Evolutionary conservation across 2,329 filamentous ascomycete species (phyloP), one percentile per base, ranked within the genome.

Genomic region (Basipetospora sp.): DNA sequence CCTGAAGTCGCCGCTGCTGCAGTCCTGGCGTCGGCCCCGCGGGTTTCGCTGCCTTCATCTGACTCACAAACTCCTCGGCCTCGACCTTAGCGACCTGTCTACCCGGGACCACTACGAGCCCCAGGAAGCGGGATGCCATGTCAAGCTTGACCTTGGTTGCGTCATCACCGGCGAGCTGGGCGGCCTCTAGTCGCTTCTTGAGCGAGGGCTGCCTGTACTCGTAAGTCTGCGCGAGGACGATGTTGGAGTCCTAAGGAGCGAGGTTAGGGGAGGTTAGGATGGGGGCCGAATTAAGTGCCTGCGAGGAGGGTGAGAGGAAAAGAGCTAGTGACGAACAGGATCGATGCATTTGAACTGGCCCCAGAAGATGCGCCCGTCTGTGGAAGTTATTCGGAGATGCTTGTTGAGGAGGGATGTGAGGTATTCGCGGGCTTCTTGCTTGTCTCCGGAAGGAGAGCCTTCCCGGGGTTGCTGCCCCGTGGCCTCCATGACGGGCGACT

Each of bases 301-400:
- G 22, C 11, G 22, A 37, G n/a, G 18, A 14, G n/a, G 19, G 4
- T 19, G 5, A 18, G 17, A 9, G n/a, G 34, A 28, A 4, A 34
- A 41, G 30, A 19, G 19, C 42, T 31, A 25, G 19, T 13, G n/a
- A 26, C 71, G 36, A 62, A 92, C 86, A 42, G 80, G 76, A 63
- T 98, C 90, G 20, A 87, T 94, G 63, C 90, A 98, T 59, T 92
- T 94, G 61, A 98, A 82, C 45, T 77, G 70, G 15, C 90, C 90
- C 39, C 86, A 74, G 57, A 96, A 98, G 55, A 94, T 77, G 42
- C 90, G 82, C 13, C 74, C 75, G 54, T 96, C 88, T 4, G 76
- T 82, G 11, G 80, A 83, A 48, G 81, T 73, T 39, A 96, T 63
- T 41, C 86, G 78, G 25, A 96, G 62, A 28, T 74, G 82, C 55